These are phyloP conservation scores for Helotiales sp. DNA, from an alignment of 2,329 filamentous ascomycete species.

Conservation along the genomic window DNA sequence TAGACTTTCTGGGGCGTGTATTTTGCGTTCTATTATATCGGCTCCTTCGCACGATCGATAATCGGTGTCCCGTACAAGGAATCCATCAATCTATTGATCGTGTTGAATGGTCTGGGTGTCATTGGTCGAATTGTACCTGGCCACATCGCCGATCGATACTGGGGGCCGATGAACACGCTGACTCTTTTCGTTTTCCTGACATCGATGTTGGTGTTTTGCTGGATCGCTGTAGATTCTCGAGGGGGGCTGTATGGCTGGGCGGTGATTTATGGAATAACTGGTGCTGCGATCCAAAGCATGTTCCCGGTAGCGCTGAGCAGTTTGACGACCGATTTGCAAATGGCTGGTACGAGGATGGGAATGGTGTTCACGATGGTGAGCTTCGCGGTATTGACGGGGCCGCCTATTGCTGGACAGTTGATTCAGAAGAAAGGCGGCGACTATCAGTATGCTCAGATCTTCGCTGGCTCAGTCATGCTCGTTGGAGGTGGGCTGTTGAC, in stretches of 20 bases:
- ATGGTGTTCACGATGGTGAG: constrained; percentile 58
- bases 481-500: constrained; percentile 50
- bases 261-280: constrained; percentile 55
- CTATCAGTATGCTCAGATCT: constrained; percentile 58
- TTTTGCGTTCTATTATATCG: constrained; percentile 48
- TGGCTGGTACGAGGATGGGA: constrained; percentile 60
- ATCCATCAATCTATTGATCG: constrained; percentile 56
- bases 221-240: constrained; percentile 53
- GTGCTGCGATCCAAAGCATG: constrained; percentile 55
- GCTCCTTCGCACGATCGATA: constrained; percentile 46
- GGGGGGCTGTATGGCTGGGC: constrained; percentile 55
- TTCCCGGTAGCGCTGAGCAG: constrained; percentile 57
- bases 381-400: constrained; percentile 58
- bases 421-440: constrained; percentile 51
- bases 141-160: constrained; percentile 52
- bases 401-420: constrained; percentile 59
- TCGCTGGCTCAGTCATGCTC: constrained; percentile 52
- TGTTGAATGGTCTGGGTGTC: constrained; percentile 58
- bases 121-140: constrained; percentile 54
- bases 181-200: constrained; percentile 49
- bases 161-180: constrained; percentile 58
- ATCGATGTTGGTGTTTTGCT: constrained; percentile 49
- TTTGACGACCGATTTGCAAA: constrained; percentile 57
- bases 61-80: constrained; percentile 47
- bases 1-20: constrained; percentile 51